Conservation (phyloP, 805 yeast genomes). For the Wickerhamomyces pijperi region DNA sequence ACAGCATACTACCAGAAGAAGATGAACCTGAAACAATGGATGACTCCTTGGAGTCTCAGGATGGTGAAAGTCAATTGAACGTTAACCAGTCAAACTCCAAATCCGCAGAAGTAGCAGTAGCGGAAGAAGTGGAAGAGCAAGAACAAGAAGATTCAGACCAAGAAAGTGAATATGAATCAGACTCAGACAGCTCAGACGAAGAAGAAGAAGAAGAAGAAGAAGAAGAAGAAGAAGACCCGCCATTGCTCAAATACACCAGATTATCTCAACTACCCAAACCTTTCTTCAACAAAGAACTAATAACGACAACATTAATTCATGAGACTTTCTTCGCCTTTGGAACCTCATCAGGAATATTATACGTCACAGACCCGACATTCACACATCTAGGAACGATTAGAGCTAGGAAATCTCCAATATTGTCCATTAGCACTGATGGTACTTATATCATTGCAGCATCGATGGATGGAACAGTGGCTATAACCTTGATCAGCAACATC, state of each 20-base stretch:
- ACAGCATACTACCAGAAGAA: too few species aligned
- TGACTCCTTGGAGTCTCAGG: too few species aligned
- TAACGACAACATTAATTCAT: constrained; percentile 57
- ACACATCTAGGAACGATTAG: constrained; percentile 58
- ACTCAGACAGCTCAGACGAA: constrained; percentile 1
- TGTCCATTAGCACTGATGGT: constrained; percentile 67
- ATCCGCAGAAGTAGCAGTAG: too few species aligned
- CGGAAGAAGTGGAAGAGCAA: too few species aligned
- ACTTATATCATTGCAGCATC: constrained; percentile 75
- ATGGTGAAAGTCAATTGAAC: too few species aligned
- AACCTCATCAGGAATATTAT: constrained; percentile 79
- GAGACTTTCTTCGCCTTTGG: constrained; percentile 66
- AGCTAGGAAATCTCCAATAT: constrained; percentile 77
- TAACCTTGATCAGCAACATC: constrained; percentile 43
- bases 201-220: constrained; percentile 15
- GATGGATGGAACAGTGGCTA: constrained; percentile 85
- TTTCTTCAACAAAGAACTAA: constrained; percentile 65
- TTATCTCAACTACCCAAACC: constrained; percentile 54
- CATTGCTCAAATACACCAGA: constrained; percentile 65
- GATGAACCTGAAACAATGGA: too few species aligned
- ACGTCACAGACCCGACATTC: constrained; percentile 51
- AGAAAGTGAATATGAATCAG: neutral
- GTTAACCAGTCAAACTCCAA: too few species aligned
- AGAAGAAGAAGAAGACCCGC: constrained; percentile 51
- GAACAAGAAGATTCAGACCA: too few species aligned